Percentiles rank a stretch among this genome's conserved stretches.
Conservation (phyloP, 345 rosid species). For the Syzygium aqueum region DNA sequence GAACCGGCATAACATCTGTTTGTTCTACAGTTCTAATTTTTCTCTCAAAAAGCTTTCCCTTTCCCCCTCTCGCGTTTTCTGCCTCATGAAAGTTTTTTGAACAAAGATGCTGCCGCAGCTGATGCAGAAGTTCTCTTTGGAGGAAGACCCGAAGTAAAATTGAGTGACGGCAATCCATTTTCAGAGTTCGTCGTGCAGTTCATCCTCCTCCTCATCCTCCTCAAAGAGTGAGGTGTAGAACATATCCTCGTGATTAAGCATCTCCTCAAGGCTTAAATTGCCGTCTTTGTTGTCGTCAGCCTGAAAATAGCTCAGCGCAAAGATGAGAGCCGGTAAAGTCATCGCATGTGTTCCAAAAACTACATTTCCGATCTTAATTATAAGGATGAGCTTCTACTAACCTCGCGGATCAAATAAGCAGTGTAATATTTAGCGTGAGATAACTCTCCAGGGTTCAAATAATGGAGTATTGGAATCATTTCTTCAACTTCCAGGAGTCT, state of each 20-base stretch:
- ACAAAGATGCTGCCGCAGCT: background rate
- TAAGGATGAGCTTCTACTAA: conserved; percentile 1
- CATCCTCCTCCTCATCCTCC: conserved; percentile 25
- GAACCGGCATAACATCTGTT: background rate
- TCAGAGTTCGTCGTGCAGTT: conserved; percentile 48
- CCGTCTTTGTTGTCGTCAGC: conserved; percentile 63
- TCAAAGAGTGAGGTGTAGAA: conserved; percentile 46
- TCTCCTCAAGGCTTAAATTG: conserved; percentile 40
- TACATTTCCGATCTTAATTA: background rate
- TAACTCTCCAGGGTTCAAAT: conserved; percentile 59
- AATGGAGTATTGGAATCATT: conserved; percentile 42
- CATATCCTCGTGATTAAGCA: conserved; percentile 42
- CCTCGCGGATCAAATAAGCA: conserved; percentile 41
- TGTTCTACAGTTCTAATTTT: background rate
- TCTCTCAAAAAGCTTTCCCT: background rate
- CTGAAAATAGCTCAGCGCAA: conserved; percentile 8
- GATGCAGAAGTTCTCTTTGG: background rate
- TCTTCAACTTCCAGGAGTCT: conserved; percentile 37
- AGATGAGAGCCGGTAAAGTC: background rate
- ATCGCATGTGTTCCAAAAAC: background rate
- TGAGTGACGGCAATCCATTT: background rate
- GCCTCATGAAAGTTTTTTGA: background rate
- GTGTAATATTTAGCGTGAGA: conserved; percentile 48
- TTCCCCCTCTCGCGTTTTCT: background rate
- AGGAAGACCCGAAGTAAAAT: background rate